Evolutionary conservation across 371 early-diverging fungal species (phyloP).

Genomic region (Chytridiales sp.): DNA sequence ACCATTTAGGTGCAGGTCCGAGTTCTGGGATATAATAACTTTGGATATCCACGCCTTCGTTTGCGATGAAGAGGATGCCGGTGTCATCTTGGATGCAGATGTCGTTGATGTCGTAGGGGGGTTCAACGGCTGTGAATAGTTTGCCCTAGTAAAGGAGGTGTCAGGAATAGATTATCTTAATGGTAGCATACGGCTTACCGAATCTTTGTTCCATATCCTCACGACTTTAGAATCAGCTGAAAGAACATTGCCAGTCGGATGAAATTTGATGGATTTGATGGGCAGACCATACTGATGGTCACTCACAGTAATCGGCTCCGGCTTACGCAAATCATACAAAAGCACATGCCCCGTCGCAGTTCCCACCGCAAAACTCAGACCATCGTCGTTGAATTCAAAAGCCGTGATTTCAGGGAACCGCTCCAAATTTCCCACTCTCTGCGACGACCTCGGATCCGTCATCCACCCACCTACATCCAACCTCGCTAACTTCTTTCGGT

Average conservation of each 20-base stretch:
- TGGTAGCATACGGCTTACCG: constrained; percentile 27
- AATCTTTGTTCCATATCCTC: constrained; percentile 87
- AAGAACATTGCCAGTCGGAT: constrained; percentile 74
- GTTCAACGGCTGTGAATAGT: constrained; percentile 88
- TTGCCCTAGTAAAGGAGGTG: constrained; percentile 55
- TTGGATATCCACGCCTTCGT: constrained; percentile 92
- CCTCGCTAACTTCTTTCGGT: constrained; percentile 68
- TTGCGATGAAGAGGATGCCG: constrained; percentile 92
- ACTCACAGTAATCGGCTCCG: constrained; percentile 79
- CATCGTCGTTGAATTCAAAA: constrained; percentile 81
- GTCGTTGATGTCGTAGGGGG: constrained; percentile 91
- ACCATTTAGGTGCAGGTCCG: constrained; percentile 97
- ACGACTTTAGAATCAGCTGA: constrained; percentile 88
- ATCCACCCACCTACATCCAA: constrained; percentile 55
- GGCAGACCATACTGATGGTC: constrained; percentile 97
- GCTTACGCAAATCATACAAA: constrained; percentile 91
- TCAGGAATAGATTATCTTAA: neutral
- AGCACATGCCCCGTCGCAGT: constrained; percentile 88
- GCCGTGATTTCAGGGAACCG: constrained; percentile 66
- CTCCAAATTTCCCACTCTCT: constrained; percentile 32
- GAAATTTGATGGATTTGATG: constrained; percentile 87
- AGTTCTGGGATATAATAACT: constrained; percentile 90
- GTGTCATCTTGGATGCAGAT: constrained; percentile 78
- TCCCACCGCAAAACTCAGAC: constrained; percentile 88
- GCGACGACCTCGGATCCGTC: constrained; percentile 18